Conservation (phyloP, 345 rosid species). For the Citropsis articulata region DNA sequence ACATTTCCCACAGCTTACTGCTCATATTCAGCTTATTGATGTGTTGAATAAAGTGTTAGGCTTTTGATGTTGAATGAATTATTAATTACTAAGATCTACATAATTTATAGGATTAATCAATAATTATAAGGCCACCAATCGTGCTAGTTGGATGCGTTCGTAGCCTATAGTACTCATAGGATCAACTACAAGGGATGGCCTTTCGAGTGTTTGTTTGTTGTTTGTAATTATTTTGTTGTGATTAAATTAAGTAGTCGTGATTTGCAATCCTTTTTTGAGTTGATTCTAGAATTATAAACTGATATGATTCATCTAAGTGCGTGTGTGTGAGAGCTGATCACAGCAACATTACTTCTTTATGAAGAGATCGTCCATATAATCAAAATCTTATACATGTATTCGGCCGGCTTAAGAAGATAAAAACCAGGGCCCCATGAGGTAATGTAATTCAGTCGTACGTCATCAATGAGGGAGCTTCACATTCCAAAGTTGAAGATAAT, state of each 20-base stretch:
- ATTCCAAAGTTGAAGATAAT: no score
- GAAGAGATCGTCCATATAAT: no score
- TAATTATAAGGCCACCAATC: not conserved
- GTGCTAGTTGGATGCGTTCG: not conserved
- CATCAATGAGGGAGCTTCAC: no score
- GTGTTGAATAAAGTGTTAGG: conserved; percentile 43
- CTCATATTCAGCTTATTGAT: conserved; percentile 44
- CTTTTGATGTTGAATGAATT: conserved; percentile 10
- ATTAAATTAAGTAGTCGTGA: not conserved
- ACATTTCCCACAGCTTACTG: conserved; percentile 78
- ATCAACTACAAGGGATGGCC: not conserved
- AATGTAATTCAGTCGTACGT: no score
- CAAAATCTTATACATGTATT: no score
- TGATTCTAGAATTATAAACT: no score
- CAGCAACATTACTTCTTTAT: no score
- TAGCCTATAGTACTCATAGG: no score
- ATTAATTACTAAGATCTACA: not conserved
- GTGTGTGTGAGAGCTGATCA: no score
- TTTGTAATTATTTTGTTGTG: not conserved
- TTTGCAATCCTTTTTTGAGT: not conserved
- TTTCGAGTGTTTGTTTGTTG: not conserved
- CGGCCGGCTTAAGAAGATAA: no score
- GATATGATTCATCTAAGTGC: no score
- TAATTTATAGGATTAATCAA: not conserved
- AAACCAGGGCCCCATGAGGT: no score